These are phyloP conservation scores for Pseudonitzschia delicatissima DNA, from an alignment of 108 stramenopile genomes.

Conservation along the genomic window DNA sequence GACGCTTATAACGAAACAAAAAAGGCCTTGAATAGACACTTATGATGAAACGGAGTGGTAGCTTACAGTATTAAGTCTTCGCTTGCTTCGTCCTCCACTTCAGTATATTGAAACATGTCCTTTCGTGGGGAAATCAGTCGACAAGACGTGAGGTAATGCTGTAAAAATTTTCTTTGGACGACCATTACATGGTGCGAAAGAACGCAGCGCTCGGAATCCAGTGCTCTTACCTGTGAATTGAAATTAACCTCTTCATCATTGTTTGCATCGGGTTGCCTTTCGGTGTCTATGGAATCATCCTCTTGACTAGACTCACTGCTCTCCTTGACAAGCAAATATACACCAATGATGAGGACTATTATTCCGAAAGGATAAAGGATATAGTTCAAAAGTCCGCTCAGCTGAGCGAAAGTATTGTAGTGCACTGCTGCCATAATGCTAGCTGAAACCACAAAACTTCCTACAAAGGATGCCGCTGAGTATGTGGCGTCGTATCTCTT, in stretches of 20 bases:
- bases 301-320: slow-evolving; percentile 9
- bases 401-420: slow-evolving; percentile 64
- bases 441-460: slow-evolving; percentile 70
- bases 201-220: too few species aligned
- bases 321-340: slow-evolving; percentile 44
- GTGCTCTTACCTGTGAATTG: background rate
- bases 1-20: too few species aligned
- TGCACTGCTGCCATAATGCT: slow-evolving; percentile 68
- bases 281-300: background rate
- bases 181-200: background rate
- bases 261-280: background rate
- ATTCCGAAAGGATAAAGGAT: slow-evolving; percentile 73
- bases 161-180: background rate
- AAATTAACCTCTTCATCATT: background rate
- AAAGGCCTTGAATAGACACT: too few species aligned
- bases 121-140: background rate
- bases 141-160: background rate
- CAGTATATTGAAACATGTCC: background rate
- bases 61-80: background rate
- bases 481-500: slow-evolving; percentile 84
- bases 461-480: slow-evolving; percentile 78
- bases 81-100: background rate
- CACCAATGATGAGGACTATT: slow-evolving; percentile 55
- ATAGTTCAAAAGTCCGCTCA: slow-evolving; percentile 36
- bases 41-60: too few species aligned